phyloP scores from a whole-genome alignment of 139 green algal species.

The Chlamydomonas sphaeroides region DNA sequence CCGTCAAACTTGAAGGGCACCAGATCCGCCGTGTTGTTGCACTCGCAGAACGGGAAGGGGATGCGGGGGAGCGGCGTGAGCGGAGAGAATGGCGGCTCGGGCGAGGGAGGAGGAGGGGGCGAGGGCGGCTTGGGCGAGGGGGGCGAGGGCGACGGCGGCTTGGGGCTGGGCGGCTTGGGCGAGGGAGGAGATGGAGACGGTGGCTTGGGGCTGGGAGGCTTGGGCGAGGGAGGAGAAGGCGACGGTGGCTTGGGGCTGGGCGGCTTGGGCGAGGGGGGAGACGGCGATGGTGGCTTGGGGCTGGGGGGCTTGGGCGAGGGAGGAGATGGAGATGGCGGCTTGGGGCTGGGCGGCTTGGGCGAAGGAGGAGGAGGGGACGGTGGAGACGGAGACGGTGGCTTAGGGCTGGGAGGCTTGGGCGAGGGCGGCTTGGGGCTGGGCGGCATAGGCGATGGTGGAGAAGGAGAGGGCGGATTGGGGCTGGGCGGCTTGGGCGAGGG shows the following conservation, averaged over 20 bases:
- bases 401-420: neutral
- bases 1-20: constrained; percentile 9
- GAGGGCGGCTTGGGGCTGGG: neutral
- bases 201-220: neutral
- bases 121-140: neutral
- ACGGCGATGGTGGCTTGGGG: neutral
- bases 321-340: neutral
- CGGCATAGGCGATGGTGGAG: neutral
- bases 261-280: neutral
- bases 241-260: neutral
- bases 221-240: neutral
- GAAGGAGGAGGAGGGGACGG: neutral
- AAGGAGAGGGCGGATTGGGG: neutral
- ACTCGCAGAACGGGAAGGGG: constrained; percentile 32
- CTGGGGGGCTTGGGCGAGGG: constrained; percentile 3
- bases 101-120: neutral
- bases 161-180: neutral
- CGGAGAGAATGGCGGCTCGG: neutral
- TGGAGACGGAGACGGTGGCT: neutral
- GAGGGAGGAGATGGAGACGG: neutral
- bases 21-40: neutral
- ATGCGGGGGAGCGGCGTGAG: neutral
- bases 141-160: neutral
- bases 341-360: neutral
- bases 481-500: neutral